Evolutionary conservation across 306 rosid species (phyloP).

Genomic region (Gynostemma pentaphyllum): DNA sequence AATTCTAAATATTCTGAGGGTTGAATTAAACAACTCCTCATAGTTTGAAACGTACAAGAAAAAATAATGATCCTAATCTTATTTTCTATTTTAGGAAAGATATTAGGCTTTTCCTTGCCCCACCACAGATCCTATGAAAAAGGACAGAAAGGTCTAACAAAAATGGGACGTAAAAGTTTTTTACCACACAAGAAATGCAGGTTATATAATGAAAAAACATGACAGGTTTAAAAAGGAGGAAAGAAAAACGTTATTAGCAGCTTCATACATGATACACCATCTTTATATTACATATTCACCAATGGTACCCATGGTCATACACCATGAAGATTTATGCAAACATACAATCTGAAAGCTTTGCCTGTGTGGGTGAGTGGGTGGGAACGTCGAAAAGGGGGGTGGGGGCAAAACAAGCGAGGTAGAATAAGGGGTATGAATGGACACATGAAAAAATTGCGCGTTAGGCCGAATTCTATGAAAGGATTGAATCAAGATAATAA

Average conservation of each 20-base stretch:
- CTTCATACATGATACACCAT: not conserved
- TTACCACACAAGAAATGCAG: not conserved
- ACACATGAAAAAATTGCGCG: too few relatives aligned
- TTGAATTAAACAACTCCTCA: not conserved
- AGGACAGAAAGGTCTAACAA: not conserved
- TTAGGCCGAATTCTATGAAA: too few relatives aligned
- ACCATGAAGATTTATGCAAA: too few relatives aligned
- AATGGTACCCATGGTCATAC: too few relatives aligned
- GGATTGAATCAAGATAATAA: too few relatives aligned
- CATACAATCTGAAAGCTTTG: too few relatives aligned
- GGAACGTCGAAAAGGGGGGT: too few relatives aligned
- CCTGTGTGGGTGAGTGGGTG: too few relatives aligned
- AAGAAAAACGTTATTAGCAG: not conserved
- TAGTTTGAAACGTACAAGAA: not conserved
- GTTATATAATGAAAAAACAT: not conserved
- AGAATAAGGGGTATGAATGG: too few relatives aligned
- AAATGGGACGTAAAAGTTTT: too few relatives aligned
- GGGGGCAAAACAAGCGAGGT: too few relatives aligned
- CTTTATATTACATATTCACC: not conserved
- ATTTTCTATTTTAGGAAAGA: not conserved
- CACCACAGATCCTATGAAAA: not conserved
- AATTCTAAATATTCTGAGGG: slow-evolving; percentile 4
- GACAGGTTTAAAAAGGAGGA: not conserved
- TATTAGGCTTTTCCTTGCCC: too few relatives aligned
- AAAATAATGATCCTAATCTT: not conserved